Evolutionary conservation across 257 asterid species (phyloP).

Genomic region (Orobanche coerulescens): DNA sequence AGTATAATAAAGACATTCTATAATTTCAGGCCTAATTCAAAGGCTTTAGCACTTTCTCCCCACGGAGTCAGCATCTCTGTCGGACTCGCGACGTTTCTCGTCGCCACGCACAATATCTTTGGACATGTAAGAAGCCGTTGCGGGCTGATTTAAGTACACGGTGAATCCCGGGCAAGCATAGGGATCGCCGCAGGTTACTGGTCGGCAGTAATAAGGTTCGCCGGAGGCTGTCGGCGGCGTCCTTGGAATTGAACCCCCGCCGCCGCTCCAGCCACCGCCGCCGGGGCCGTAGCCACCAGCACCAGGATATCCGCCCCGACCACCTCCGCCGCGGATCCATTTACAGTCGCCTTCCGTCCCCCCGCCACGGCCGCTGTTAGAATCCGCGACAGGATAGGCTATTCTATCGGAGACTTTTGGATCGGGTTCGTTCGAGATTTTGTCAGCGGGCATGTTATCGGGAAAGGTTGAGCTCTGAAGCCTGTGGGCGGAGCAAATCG

Average conservation of each 20-base stretch:
- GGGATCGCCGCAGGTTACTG: not conserved
- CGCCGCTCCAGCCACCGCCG: too few species aligned
- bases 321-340: not conserved
- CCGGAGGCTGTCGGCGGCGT: not conserved
- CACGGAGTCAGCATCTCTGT: not conserved
- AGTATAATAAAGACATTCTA: too few species aligned
- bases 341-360: not conserved
- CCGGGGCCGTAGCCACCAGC: too few species aligned
- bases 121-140: not conserved
- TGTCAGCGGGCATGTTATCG: not conserved
- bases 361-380: too few species aligned
- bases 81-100: not conserved
- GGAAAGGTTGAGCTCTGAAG: not conserved
- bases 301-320: too few species aligned
- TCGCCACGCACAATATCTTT: not conserved
- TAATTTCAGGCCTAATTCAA: too few species aligned
- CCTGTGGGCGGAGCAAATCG: conserved; percentile 19
- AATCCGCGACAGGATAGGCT: too few species aligned
- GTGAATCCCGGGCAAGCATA: conserved; percentile 12
- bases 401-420: not conserved
- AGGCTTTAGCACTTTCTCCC: too few species aligned
- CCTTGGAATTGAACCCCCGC: not conserved
- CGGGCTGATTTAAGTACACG: not conserved
- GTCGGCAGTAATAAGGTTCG: conserved; percentile 18
- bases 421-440: not conserved